Base-by-base conservation (phyloP, 257 asterid genomes). In the Ajuga chamaepitys region DNA sequence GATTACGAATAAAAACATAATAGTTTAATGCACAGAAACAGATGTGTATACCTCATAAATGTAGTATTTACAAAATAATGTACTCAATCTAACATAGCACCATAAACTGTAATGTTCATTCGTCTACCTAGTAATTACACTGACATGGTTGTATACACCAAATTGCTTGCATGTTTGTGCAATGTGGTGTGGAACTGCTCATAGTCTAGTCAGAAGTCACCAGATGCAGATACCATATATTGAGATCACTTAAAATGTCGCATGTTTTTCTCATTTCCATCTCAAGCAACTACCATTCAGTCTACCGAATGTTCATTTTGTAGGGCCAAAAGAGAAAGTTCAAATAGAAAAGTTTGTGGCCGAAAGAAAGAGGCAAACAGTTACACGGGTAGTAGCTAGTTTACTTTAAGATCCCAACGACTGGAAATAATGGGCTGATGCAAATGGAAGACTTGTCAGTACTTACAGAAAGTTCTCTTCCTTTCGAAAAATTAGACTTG, bases 401-500 rank as follows among this genome's bases (percentile, higher is more conserved):
- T n/a, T n/a, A n/a, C n/a, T 9, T 59, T n/a, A 12, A 22, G 24
- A 41, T 60, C 42, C 16, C 8, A 26, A 9, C 9, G 2, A 9
- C 7, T 11, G 10, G 17, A 44, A 62, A 62, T 9, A 22, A 62
- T 5, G 16, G 9, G 45, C 44, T 45, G 20, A 26, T 44, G 32
- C 28, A 20, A 9, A 7, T 35, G 60, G 40, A 32, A 30, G 7
- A 34, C 7, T 34, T 12, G 38, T 26, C 44, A 47, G 24, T 53
- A 52, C 70, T 53, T 69, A 80, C 77, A 17, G 67, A 47, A 62
- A 54, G 59, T 40, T 68, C 79, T 60, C 83, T 73, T 67, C 78
- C 85, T 62, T 71, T 80, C 0, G 80, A 55, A 25, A 61, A 34
- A 68, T 58, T 73, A 24, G 85, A 72, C 55, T 79, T 83, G 24